phyloP scores from a whole-genome alignment of 768 basidiomycete species.

The Trametes sanguinea region DNA sequence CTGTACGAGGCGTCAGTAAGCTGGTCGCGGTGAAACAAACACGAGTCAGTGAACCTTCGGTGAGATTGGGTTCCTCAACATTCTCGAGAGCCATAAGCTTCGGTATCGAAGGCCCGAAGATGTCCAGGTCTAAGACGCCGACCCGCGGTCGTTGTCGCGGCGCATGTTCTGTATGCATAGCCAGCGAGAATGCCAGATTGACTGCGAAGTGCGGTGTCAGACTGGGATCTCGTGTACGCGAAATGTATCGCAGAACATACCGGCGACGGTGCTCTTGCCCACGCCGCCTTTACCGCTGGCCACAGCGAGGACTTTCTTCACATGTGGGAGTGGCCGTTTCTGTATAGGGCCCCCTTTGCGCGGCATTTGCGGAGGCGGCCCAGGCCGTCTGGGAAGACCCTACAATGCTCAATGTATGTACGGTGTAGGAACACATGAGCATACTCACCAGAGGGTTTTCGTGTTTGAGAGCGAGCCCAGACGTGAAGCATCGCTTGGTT shows the following conservation, averaged over 20 bases:
- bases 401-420: constrained; percentile 19
- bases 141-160: constrained; percentile 53
- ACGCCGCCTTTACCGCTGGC: constrained; percentile 96
- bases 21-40: not conserved
- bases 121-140: constrained; percentile 90
- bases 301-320: constrained; percentile 79
- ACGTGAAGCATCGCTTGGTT: not conserved
- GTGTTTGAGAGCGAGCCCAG: constrained; percentile 32
- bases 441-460: constrained; percentile 57
- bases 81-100: constrained; percentile 88
- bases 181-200: constrained; percentile 79
- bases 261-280: constrained; percentile 92
- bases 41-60: constrained; percentile 49
- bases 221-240: not conserved
- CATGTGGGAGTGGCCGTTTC: constrained; percentile 66
- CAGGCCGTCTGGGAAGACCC: constrained; percentile 33
- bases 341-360: constrained; percentile 53
- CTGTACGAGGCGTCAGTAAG: constrained; percentile 32
- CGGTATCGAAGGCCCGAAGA: constrained; percentile 94
- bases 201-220: constrained; percentile 42
- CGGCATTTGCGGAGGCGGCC: constrained; percentile 56
- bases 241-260: constrained; percentile 42
- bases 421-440: constrained; percentile 4
- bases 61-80: constrained; percentile 76
- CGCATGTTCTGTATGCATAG: constrained; percentile 41